Evolutionary conservation across 1,139 yeast species (phyloP).

Genomic region (Suhomyces kunorum): DNA sequence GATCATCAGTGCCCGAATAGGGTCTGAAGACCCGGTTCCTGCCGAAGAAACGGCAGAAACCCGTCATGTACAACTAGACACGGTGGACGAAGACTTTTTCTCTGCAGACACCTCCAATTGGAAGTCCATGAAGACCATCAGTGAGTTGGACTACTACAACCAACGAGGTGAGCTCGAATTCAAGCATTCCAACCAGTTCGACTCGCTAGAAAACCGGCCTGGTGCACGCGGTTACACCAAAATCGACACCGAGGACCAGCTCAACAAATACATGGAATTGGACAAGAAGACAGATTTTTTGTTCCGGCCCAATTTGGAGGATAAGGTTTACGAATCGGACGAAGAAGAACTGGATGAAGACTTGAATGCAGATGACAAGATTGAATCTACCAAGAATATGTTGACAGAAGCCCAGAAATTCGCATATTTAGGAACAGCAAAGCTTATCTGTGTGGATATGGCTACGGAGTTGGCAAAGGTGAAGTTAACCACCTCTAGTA

Average conservation of each 20-base stretch:
- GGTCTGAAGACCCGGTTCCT: constrained; percentile 11
- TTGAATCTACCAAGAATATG: constrained; percentile 79
- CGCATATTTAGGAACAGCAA: constrained; percentile 87
- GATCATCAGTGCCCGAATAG: constrained; percentile 10
- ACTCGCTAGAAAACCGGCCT: constrained; percentile 25
- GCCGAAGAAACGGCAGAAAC: constrained; percentile 1
- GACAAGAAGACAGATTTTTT: constrained; percentile 84
- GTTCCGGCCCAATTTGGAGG: constrained; percentile 43
- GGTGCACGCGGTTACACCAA: constrained; percentile 73
- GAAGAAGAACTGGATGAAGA: constrained; percentile 33
- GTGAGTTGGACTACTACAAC: constrained; percentile 53
- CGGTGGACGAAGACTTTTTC: constrained; percentile 40
- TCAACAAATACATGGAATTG: constrained; percentile 69
- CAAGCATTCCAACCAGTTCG: constrained; percentile 23
- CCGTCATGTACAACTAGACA: neutral
- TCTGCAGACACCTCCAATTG: constrained; percentile 35
- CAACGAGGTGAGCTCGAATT: constrained; percentile 53
- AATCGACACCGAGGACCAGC: constrained; percentile 85
- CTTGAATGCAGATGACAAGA: constrained; percentile 57
- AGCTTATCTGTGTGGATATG: constrained; percentile 75
- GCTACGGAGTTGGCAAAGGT: constrained; percentile 73
- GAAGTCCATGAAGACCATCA: constrained; percentile 55
- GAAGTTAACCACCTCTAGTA: constrained; percentile 52
- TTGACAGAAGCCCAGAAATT: constrained; percentile 82
- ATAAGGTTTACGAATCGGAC: constrained; percentile 7